A percentile compares a stretch with the other conserved stretches of the same genome.
phyloP scores from a whole-genome alignment of 2,329 filamentous ascomycete species.

The Chrysoporthe puriensis region DNA sequence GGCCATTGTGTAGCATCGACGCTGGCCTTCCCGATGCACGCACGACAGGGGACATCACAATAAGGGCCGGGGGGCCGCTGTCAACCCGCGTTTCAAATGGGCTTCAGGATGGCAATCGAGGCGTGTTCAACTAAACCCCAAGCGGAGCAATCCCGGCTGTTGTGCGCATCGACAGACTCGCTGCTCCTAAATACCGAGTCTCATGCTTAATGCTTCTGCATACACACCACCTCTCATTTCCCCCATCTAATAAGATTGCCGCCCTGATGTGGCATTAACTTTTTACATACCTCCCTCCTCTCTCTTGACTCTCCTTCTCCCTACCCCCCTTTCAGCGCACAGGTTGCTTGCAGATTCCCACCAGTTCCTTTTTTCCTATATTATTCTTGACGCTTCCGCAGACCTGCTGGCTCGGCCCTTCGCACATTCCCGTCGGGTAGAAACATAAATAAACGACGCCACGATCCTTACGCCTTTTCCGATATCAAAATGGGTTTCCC shows the following conservation, averaged over 20 bases:
- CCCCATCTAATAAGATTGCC: conserved; percentile 21
- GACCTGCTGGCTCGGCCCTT: conserved; percentile 26
- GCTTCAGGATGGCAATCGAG: conserved; percentile 35
- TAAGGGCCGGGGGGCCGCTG: conserved; percentile 15
- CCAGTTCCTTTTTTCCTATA: conserved; percentile 22
- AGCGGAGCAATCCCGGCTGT: conserved; percentile 16
- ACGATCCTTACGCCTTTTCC: conserved; percentile 13
- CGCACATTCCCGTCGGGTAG: conserved; percentile 20
- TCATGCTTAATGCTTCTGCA: conserved; percentile 20
- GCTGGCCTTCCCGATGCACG: conserved; percentile 2
- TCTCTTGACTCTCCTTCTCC: conserved; percentile 8
- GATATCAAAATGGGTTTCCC: conserved; percentile 44
- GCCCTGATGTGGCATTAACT: conserved; percentile 27
- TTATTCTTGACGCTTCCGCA: conserved; percentile 26
- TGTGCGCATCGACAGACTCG: conserved; percentile 25
- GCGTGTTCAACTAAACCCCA: conserved; percentile 19
- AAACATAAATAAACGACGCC: conserved; percentile 16
- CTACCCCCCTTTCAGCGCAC: conserved; percentile 35
- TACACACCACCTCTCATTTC: conserved; percentile 10
- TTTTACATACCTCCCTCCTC: conserved; percentile 23
- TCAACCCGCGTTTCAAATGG: conserved; percentile 35
- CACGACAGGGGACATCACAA: neutral
- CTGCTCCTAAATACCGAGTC: conserved; percentile 18
- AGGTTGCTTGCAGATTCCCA: conserved; percentile 28
- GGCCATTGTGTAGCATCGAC: conserved; percentile 17